Conservation (phyloP, 345 rosid genomes). For the Hypericum perforatum region DNA sequence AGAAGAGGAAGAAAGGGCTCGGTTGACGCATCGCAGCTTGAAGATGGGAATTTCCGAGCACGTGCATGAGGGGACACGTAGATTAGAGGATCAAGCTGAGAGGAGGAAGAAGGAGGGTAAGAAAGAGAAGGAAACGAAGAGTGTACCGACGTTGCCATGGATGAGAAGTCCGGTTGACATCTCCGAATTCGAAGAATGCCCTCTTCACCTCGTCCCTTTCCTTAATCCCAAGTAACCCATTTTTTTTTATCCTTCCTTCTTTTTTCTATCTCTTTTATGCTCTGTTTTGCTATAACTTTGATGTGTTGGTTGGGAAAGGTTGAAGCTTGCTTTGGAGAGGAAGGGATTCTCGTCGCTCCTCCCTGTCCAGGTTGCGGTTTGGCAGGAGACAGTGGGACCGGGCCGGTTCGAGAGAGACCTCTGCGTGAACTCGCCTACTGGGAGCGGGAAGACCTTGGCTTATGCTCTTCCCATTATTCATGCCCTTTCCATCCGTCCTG, state of each 20-base stretch:
- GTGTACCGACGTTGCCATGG: conserved; percentile 69
- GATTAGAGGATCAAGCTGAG: no score
- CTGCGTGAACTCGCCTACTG: conserved; percentile 87
- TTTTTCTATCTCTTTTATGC: no score
- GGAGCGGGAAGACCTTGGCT: conserved; percentile 88
- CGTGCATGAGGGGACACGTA: no score
- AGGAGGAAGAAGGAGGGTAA: conserved; percentile 18
- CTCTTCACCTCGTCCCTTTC: conserved; percentile 57
- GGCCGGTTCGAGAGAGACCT: conserved; percentile 79
- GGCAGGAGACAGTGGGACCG: conserved; percentile 91
- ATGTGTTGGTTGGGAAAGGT: conserved; percentile 24
- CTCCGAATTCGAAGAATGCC: conserved; percentile 33
- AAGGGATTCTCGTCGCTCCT: conserved; percentile 61
- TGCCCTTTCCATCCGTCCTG: conserved; percentile 49
- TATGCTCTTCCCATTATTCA: conserved; percentile 89
- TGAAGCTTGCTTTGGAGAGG: conserved; percentile 54
- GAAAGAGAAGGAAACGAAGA: no score
- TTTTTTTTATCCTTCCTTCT: neutral
- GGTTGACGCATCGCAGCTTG: no score
- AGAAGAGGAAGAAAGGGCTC: no score
- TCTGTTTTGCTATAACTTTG: neutral
- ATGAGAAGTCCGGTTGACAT: conserved; percentile 81
- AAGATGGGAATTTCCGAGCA: no score
- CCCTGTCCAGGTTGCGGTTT: conserved; percentile 77
- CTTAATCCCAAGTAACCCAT: conserved; percentile 52